Percentiles rank a stretch among this genome's conserved stretches.
Conservation (phyloP, 306 rosid genomes). For the Cucurbita pepo region DNA sequence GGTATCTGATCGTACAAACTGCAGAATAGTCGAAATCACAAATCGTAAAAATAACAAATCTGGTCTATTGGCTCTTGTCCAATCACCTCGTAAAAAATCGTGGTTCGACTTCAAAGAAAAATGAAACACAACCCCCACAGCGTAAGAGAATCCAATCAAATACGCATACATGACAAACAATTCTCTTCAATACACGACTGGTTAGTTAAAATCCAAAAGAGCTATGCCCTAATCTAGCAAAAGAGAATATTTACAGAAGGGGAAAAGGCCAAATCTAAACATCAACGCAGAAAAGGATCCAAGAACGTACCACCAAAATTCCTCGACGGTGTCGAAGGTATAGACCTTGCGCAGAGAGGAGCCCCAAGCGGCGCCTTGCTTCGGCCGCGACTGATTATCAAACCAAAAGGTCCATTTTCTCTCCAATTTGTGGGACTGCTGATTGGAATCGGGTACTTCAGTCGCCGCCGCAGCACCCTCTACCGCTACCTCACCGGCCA, state of each 20-base stretch:
- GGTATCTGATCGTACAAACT: conserved; percentile 72
- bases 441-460: conserved; percentile 4
- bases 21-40: conserved; percentile 5
- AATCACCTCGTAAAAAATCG: not conserved
- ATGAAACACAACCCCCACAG: not conserved
- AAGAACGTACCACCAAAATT: conserved; percentile 64
- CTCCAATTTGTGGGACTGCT: conserved; percentile 44
- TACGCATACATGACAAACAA: not conserved
- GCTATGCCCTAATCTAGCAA: not conserved
- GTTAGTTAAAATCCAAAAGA: not conserved
- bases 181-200: not conserved
- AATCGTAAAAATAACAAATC: not conserved
- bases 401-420: conserved; percentile 93
- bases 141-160: not conserved
- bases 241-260: not conserved
- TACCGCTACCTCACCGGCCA: not conserved
- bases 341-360: conserved; percentile 54
- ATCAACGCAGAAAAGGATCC: not conserved
- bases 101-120: not conserved
- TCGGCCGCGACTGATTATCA: conserved; percentile 71
- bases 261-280: not conserved
- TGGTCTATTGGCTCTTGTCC: not conserved
- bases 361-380: conserved; percentile 94
- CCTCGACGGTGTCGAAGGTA: conserved; percentile 80
- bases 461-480: conserved; percentile 11